Percentiles rank a stretch among this genome's conserved stretches.
These are phyloP conservation scores for Linum tenue DNA, from an alignment of 345 rosid species.

Conservation along the genomic window DNA sequence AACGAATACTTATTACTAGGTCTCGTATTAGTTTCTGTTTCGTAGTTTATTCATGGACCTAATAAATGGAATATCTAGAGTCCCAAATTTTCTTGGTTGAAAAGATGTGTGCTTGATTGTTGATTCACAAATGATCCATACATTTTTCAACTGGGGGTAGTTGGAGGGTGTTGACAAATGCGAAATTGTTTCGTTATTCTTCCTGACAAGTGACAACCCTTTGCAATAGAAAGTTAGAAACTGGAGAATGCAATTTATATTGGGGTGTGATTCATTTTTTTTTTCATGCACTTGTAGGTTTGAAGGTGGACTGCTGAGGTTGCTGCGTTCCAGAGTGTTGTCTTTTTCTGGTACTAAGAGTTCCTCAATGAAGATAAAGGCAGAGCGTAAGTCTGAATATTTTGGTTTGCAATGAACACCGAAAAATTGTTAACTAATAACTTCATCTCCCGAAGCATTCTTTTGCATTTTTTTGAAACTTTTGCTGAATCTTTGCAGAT, in stretches of 20 bases:
- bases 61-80: background rate
- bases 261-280: background rate
- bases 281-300: conserved; percentile 35
- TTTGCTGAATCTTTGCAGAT: conserved; percentile 40
- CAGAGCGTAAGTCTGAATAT: conserved; percentile 47
- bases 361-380: conserved; percentile 31
- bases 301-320: conserved; percentile 72
- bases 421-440: too few relatives aligned
- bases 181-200: background rate
- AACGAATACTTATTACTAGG: background rate
- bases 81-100: background rate
- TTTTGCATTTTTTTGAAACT: conserved; percentile 8
- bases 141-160: background rate
- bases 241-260: background rate
- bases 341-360: conserved; percentile 22
- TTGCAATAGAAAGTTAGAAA: background rate
- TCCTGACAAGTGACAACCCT: background rate
- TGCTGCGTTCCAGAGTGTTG: conserved; percentile 41
- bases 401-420: too few relatives aligned
- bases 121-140: background rate
- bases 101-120: background rate
- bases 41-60: background rate
- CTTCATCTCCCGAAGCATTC: too few relatives aligned
- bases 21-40: background rate
- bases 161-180: background rate